Conservation (phyloP, 2,329 filamentous ascomycete species). For the Parasarocladium wereldwijsianum region DNA sequence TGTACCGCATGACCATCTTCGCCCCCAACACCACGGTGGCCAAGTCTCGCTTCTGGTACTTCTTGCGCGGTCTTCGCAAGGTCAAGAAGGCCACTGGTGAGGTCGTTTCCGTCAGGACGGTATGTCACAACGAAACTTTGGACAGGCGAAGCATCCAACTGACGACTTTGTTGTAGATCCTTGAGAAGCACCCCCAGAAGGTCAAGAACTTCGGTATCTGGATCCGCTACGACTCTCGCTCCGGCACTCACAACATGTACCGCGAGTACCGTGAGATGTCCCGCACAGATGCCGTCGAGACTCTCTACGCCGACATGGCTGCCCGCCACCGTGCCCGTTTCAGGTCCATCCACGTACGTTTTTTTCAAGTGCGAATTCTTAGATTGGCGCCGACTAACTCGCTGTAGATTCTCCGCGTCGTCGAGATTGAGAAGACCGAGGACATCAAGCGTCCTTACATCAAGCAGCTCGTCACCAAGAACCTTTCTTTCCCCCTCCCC, state of each 20-base stretch:
- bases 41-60: slow-evolving; percentile 99
- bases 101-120: slow-evolving; percentile 93
- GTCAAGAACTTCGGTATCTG: slow-evolving; percentile 99
- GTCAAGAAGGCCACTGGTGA: slow-evolving; percentile 99
- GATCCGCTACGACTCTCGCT: slow-evolving; percentile 99
- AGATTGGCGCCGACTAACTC: slow-evolving; percentile 5
- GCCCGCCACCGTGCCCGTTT: slow-evolving; percentile 94
- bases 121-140: slow-evolving; percentile 24
- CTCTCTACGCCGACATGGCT: slow-evolving; percentile 99
- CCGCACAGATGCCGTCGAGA: slow-evolving; percentile 85
- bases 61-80: slow-evolving; percentile 97
- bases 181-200: slow-evolving; percentile 97
- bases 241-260: slow-evolving; percentile 99
- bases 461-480: slow-evolving; percentile 92
- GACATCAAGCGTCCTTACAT: slow-evolving; percentile 98
- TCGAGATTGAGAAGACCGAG: slow-evolving; percentile 88
- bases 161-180: slow-evolving; percentile 49
- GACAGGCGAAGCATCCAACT: slow-evolving; percentile 2
- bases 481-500: slow-evolving; percentile 95
- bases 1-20: slow-evolving; percentile 99
- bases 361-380: background rate
- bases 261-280: slow-evolving; percentile 99
- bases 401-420: slow-evolving; percentile 83
- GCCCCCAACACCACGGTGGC: slow-evolving; percentile 94
- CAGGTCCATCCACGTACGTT: slow-evolving; percentile 92